Base-by-base conservation (phyloP, 2,329 filamentous ascomycete species). In the Fusarium goolgardi region DNA sequence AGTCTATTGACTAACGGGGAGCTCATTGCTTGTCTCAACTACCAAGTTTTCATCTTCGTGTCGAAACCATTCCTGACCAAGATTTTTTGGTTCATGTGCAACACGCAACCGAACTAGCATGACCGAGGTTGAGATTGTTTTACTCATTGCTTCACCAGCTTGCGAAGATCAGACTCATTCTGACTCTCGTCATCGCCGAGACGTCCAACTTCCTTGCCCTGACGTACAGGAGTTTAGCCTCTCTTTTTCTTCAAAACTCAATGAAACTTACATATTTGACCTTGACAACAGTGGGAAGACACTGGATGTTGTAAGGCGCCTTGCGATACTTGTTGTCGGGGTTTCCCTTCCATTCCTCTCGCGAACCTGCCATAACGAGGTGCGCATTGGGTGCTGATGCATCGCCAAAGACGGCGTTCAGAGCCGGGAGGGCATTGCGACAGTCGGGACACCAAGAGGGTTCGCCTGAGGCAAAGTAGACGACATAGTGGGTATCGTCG, bases 361-460 rank as follows among this genome's bases (percentile, higher is more conserved):
- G 58, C 1, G 67, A 51, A 3, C 74, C 74, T 0, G 73, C 74
- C n/a, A 68, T 73, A 7, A 76, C 71, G 3, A 76, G 54, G 29
- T 75, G 59, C 0, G 74, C 74, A 1, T 61, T 70, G 3, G 74
- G 74, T 3, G 71, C 70, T 7, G 72, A 70, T 2, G 65, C 63
- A 3, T 52, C 39, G 0, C 69, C 71, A 37, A 76, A 76, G 5
- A 76, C 74, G 1, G 37, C 63, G 0, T 70, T 59, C 3, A 76
- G 40, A 5, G 71, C 72, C 5, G 74, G 72, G 7, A 75, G 35
- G 0, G 74, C 74, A 45, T 75, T 61, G 12, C 67, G 65, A 18
- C 72, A 76, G 47, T 75, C 74, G 1, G 74, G 74, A 23, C 74
- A 75, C 74, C 74, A 75, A 1, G 74, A 75, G 6, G 74, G 74